Conservation (phyloP, 345 rosid species). For the Brassica juncea region DNA sequence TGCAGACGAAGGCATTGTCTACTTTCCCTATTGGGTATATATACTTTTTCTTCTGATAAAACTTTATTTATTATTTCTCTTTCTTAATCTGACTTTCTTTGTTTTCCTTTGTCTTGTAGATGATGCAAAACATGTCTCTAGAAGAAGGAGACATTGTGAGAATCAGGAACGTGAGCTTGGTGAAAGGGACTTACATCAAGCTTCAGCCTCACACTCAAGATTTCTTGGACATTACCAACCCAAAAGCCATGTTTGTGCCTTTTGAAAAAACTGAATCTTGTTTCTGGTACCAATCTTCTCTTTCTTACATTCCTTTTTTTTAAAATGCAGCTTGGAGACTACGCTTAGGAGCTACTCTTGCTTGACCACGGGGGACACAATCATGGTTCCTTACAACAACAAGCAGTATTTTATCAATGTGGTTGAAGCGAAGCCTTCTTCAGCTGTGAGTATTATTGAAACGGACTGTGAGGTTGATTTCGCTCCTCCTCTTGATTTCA, state of each 20-base stretch:
- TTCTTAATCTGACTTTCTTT: neutral
- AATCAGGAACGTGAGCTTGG: constrained; percentile 51
- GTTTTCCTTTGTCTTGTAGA: constrained; percentile 38
- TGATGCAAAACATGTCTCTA: constrained; percentile 74
- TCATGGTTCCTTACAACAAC: constrained; percentile 71
- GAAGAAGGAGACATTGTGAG: constrained; percentile 61
- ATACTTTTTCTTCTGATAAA: too few relatives aligned
- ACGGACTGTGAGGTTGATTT: constrained; percentile 79
- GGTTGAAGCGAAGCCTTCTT: constrained; percentile 62
- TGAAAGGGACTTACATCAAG: constrained; percentile 62
- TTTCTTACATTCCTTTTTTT: neutral
- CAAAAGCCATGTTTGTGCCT: constrained; percentile 67
- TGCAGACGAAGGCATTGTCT: constrained; percentile 67
- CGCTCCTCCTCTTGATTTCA: constrained; percentile 67
- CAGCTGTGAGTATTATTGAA: constrained; percentile 68
- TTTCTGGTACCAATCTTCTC: neutral
- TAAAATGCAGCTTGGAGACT: constrained; percentile 62
- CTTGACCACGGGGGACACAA: constrained; percentile 62
- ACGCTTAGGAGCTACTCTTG: constrained; percentile 72
- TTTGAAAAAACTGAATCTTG: neutral
- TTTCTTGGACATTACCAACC: constrained; percentile 66
- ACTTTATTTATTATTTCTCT: too few relatives aligned
- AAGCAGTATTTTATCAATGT: constrained; percentile 61
- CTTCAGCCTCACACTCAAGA: constrained; percentile 68
- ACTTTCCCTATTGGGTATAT: constrained; percentile 70